These are phyloP conservation scores for Russula sp. DNA, from an alignment of 768 basidiomycete genomes.

Conservation along the genomic window DNA sequence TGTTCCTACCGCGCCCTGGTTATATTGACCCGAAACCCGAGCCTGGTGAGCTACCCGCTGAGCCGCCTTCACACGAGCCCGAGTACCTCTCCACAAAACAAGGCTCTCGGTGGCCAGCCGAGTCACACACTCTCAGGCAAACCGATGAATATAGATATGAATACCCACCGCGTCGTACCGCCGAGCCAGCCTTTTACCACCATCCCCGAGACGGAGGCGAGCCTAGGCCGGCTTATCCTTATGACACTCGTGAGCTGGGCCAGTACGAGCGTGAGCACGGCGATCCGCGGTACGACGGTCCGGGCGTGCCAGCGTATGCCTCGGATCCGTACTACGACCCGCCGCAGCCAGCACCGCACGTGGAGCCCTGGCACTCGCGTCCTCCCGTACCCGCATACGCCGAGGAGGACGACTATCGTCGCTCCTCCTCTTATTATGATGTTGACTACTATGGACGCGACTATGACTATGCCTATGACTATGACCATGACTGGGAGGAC, in stretches of 20 bases:
- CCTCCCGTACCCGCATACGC: not conserved
- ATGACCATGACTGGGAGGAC: not conserved
- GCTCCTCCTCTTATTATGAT: not conserved
- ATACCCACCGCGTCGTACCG: not conserved
- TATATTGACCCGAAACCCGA: constrained; percentile 10
- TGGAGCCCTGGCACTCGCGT: constrained; percentile 11
- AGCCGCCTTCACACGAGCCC: not conserved
- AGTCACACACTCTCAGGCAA: not conserved
- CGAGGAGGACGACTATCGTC: not conserved
- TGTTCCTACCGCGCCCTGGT: constrained; percentile 21
- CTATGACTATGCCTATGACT: constrained; percentile 4
- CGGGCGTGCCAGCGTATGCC: constrained; percentile 6
- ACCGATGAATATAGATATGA: not conserved
- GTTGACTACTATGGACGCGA: not conserved
- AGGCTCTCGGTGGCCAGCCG: not conserved
- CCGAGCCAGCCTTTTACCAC: not conserved
- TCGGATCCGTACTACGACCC: constrained; percentile 14
- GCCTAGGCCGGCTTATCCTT: not conserved
- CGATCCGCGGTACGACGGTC: constrained; percentile 6
- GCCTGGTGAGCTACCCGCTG: constrained; percentile 8
- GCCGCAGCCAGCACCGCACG: constrained; percentile 10
- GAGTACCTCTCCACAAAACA: not conserved
- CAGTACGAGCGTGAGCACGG: constrained; percentile 15
- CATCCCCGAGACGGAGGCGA: not conserved
- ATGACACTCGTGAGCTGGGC: constrained; percentile 7